Percentiles rank a stretch among this genome's conserved stretches.
Evolutionary conservation across 176 grass and related monocot species (phyloP).

Genomic region (Dendrocalamus sinicus): DNA sequence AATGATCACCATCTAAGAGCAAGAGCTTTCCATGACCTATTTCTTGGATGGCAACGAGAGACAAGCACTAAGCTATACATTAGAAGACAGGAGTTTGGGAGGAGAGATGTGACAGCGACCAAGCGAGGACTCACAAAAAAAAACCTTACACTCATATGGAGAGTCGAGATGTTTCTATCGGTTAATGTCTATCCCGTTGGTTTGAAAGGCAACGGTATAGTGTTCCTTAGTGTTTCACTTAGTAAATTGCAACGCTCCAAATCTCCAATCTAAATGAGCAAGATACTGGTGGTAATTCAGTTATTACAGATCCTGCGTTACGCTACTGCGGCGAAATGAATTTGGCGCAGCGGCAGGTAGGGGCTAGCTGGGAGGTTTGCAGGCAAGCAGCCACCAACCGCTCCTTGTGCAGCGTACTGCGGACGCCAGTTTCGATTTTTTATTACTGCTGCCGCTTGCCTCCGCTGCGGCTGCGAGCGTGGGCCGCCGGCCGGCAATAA

Average conservation of each 20-base stretch:
- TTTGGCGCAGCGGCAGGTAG: neutral
- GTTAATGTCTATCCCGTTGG: no score
- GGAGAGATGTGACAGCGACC: no score
- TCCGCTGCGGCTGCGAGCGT: neutral
- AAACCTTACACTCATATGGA: no score
- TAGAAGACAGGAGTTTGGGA: no score
- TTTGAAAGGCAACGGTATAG: no score
- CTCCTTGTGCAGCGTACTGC: neutral
- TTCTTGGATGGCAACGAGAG: no score
- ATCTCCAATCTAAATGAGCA: neutral
- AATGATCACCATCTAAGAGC: no score
- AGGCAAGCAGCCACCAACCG: slow-evolving; percentile 31
- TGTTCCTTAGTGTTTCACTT: no score
- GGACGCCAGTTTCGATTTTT: slow-evolving; percentile 9
- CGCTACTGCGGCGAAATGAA: slow-evolving; percentile 28
- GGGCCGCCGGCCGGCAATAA: slow-evolving; percentile 26
- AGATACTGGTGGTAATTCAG: neutral
- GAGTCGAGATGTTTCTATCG: no score
- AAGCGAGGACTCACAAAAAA: no score
- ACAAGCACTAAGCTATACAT: no score
- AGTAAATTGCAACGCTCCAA: neutral
- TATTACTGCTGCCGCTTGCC: neutral
- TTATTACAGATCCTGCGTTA: neutral
- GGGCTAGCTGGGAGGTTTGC: neutral
- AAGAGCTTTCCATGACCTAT: no score